Conservation (phyloP, 306 rosid species). For the Cucurbita argyrosperma region DNA sequence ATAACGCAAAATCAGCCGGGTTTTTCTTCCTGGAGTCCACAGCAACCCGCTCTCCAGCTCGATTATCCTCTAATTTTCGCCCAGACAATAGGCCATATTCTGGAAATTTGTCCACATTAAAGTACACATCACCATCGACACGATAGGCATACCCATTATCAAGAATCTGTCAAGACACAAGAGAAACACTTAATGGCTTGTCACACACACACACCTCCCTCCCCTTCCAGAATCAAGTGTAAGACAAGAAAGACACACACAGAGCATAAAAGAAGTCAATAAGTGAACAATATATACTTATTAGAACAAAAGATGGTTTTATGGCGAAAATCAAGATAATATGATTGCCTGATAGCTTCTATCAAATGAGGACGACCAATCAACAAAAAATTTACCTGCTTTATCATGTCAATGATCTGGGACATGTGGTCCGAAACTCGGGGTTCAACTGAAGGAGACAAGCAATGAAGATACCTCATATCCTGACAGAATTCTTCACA, state of each 20-base stretch:
- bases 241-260: neutral
- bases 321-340: neutral
- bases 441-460: constrained; percentile 79
- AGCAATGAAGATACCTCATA: constrained; percentile 61
- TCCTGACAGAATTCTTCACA: constrained; percentile 71
- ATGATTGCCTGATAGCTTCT: neutral
- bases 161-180: constrained; percentile 54
- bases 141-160: constrained; percentile 69
- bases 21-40: constrained; percentile 81
- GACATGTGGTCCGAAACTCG: constrained; percentile 86
- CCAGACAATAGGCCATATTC: constrained; percentile 74
- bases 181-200: neutral
- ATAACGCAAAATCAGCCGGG: constrained; percentile 96
- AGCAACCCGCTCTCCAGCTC: constrained; percentile 95
- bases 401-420: constrained; percentile 75
- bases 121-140: constrained; percentile 87
- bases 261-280: neutral
- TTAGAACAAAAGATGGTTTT: neutral
- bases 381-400: constrained; percentile 38
- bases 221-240: neutral
- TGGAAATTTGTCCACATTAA: constrained; percentile 62
- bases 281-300: neutral
- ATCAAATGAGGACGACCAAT: neutral
- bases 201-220: neutral
- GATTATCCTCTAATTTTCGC: constrained; percentile 77